Evolutionary conservation across 2,329 filamentous ascomycete genomes (phyloP).

Genomic region (Fusarium chlamydosporum): DNA sequence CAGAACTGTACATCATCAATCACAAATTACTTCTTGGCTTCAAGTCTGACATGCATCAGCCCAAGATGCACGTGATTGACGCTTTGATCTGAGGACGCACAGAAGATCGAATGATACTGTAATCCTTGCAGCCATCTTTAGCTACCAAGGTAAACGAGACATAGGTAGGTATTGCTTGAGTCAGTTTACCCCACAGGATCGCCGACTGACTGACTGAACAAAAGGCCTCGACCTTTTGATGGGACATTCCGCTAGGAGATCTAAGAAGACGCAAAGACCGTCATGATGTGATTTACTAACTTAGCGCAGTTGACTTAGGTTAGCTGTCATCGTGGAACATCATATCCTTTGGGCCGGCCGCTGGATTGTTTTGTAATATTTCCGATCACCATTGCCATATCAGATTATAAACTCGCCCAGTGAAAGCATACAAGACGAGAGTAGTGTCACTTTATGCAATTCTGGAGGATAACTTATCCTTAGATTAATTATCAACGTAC

Average conservation of each 20-base stretch:
- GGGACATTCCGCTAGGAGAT: background rate
- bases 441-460: no score
- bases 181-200: constrained; percentile 2
- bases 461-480: no score
- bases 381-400: background rate
- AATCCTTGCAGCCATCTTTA: background rate
- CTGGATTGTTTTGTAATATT: background rate
- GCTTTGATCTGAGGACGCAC: background rate
- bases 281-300: constrained; percentile 1
- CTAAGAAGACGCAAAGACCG: background rate
- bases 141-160: background rate
- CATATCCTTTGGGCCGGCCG: background rate
- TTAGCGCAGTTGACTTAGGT: background rate
- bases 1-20: background rate
- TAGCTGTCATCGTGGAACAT: no score
- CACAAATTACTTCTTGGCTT: background rate
- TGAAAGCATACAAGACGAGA: no score
- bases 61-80: background rate
- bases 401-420: background rate
- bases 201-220: background rate
- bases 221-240: background rate
- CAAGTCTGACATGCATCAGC: background rate
- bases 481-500: no score
- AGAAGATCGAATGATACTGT: background rate
- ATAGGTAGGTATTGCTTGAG: background rate